Base-by-base conservation (phyloP, 2,329 filamentous ascomycete genomes). In the Penicillium sp. region DNA sequence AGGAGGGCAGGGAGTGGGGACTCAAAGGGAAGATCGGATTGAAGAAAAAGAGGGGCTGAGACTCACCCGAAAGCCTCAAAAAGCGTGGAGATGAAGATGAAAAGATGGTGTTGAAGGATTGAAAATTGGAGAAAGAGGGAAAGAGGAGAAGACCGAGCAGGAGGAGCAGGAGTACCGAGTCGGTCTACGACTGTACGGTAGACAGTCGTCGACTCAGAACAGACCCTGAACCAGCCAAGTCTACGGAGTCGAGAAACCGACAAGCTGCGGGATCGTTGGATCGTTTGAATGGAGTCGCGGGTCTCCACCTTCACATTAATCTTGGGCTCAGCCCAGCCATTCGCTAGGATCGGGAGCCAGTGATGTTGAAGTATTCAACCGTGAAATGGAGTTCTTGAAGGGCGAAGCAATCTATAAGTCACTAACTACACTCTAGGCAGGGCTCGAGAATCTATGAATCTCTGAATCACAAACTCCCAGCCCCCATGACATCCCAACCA, bases 1-100 rank as follows among this genome's bases (percentile, higher is more conserved):
- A 28, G 25, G 26, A 22, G 45, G 45, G 25, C 26, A 28, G 45
- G 26, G 28, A 6, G 48, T 51, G 48, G 48, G 35, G 48, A 51
- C 28, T 22, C 8, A 2, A 26, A 25, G 42, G 42, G 45, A 30
- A 33, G 48, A 51, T 51, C 48, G 25, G 45, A 48, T 48, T 51
- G 28, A 35, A 35, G 6, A n/a, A 33, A 30, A 49, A 30, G 48
- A 51, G 48, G 48, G 48, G 48, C 48, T 51, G 48, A 51, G n/a
- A 37, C 48, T 33, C 48, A 51, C 48, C 48, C 28, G 48, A 43
- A 30, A 48, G 45, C 25, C 43, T 46, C 42, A 10, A 26, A 45
- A 25, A n/a, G 19, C 22, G 10, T 45, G 43, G 43, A 46, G 45
- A 48, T 16, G 25, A 13, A 16, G 25, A 28, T 28, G 43, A 13